Evolutionary conservation across 2,329 filamentous ascomycete genomes (phyloP).

Genomic region (Cercospora citrullina): DNA sequence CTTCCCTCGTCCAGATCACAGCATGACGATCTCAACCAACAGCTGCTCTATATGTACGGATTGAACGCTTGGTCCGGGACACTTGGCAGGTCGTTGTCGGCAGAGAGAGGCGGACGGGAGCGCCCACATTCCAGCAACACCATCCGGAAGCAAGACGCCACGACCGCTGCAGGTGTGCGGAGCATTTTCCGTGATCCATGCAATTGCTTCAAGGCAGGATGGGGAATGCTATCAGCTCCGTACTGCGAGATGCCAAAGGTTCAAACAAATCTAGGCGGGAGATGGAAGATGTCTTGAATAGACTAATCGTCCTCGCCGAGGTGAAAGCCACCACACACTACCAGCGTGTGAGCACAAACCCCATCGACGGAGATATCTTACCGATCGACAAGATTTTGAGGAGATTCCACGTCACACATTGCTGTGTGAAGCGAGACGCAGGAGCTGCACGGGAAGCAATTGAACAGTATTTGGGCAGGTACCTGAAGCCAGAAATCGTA

Average conservation of each 20-base stretch:
- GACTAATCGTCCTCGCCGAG: slow-evolving; percentile 8
- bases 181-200: background rate
- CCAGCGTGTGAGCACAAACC: slow-evolving; percentile 1
- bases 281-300: slow-evolving; percentile 16
- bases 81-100: background rate
- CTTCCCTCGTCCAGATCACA: background rate
- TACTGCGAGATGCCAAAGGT: background rate
- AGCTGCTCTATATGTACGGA: background rate
- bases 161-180: slow-evolving; percentile 2
- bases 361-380: slow-evolving; percentile 14
- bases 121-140: background rate
- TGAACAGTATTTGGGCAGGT: slow-evolving; percentile 9
- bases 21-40: background rate
- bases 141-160: background rate
- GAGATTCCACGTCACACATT: slow-evolving; percentile 16
- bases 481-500: slow-evolving; percentile 14
- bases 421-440: slow-evolving; percentile 13
- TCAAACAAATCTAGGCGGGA: slow-evolving; percentile 7
- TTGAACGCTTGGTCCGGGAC: background rate
- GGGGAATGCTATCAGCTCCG: slow-evolving; percentile 10
- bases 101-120: background rate
- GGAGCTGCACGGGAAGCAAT: slow-evolving; percentile 6
- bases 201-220: background rate
- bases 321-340: slow-evolving; percentile 16
- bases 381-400: slow-evolving; percentile 16